phyloP scores from a whole-genome alignment of 176 grass and related monocot genomes.

The Rhynchospora pubera region DNA sequence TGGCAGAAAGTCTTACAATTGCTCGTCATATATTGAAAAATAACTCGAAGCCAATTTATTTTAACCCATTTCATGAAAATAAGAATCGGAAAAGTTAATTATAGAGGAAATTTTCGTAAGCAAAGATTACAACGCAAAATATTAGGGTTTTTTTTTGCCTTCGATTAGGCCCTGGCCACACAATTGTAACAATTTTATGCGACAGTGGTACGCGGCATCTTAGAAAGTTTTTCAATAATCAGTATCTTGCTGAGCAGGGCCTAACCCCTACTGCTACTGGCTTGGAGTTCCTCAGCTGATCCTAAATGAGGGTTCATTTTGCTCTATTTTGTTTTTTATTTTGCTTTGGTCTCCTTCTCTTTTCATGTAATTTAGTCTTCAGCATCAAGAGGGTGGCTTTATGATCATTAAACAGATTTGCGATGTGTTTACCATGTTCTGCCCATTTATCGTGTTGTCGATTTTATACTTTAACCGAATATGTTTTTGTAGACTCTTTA shows the following conservation, averaged over 20 bases:
- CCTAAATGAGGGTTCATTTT: not conserved
- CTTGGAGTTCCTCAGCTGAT: constrained; percentile 56
- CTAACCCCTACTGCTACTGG: constrained; percentile 44
- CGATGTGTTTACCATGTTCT: not conserved
- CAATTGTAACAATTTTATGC: constrained; percentile 83
- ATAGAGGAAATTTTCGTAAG: too few relatives aligned
- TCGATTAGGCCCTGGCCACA: too few relatives aligned
- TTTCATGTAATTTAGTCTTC: not conserved
- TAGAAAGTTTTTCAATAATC: constrained; percentile 86
- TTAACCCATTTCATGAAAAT: too few relatives aligned
- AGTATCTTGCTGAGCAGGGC: constrained; percentile 72
- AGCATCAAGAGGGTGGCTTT: not conserved
- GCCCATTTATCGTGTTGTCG: not conserved
- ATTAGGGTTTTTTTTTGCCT: too few relatives aligned
- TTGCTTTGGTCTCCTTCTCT: not conserved
- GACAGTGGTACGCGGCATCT: constrained; percentile 92
- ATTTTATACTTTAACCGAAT: not conserved
- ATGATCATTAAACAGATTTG: not conserved
- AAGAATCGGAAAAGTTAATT: too few relatives aligned
- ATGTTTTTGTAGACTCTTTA: not conserved
- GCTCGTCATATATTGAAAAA: too few relatives aligned
- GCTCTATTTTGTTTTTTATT: not conserved
- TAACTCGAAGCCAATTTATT: too few relatives aligned
- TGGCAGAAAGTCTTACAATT: too few relatives aligned
- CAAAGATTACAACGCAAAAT: too few relatives aligned